phyloP scores from a whole-genome alignment of 306 rosid species.

The Fragaria ananassa region DNA sequence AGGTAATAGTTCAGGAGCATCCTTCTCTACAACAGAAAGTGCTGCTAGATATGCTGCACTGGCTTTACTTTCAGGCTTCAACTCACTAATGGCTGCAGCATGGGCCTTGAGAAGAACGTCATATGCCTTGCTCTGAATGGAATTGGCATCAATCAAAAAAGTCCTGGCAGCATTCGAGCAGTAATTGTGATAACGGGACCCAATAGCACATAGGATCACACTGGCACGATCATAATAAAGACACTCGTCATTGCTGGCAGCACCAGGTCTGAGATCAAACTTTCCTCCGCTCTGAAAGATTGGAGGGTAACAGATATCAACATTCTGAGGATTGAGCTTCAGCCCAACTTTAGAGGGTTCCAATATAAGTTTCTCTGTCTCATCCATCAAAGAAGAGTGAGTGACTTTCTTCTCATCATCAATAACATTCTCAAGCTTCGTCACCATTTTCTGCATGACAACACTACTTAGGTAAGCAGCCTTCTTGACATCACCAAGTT shows the following conservation, averaged over 20 bases:
- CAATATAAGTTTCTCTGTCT: slow-evolving; percentile 80
- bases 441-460: slow-evolving; percentile 79
- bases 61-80: slow-evolving; percentile 68
- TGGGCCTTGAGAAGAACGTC: slow-evolving; percentile 86
- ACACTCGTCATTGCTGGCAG: slow-evolving; percentile 84
- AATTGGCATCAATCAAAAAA: slow-evolving; percentile 83
- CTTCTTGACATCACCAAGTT: slow-evolving; percentile 68
- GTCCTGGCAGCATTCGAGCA: slow-evolving; percentile 89
- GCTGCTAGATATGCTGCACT: slow-evolving; percentile 76
- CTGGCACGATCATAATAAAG: slow-evolving; percentile 82
- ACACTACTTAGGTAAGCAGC: slow-evolving; percentile 72
- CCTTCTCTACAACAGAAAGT: slow-evolving; percentile 71
- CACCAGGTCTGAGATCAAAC: slow-evolving; percentile 93
- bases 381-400: slow-evolving; percentile 86
- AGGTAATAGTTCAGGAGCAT: slow-evolving; percentile 67
- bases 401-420: slow-evolving; percentile 85
- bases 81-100: slow-evolving; percentile 60
- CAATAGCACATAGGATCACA: slow-evolving; percentile 86
- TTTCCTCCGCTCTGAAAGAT: slow-evolving; percentile 92
- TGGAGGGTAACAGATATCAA: slow-evolving; percentile 93
- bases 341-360: slow-evolving; percentile 75
- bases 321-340: slow-evolving; percentile 77
- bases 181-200: slow-evolving; percentile 88
- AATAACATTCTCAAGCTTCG: slow-evolving; percentile 84
- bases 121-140: slow-evolving; percentile 82